These are phyloP conservation scores for Taphrina betulina DNA, from an alignment of 1,139 yeast species.

Conservation along the genomic window DNA sequence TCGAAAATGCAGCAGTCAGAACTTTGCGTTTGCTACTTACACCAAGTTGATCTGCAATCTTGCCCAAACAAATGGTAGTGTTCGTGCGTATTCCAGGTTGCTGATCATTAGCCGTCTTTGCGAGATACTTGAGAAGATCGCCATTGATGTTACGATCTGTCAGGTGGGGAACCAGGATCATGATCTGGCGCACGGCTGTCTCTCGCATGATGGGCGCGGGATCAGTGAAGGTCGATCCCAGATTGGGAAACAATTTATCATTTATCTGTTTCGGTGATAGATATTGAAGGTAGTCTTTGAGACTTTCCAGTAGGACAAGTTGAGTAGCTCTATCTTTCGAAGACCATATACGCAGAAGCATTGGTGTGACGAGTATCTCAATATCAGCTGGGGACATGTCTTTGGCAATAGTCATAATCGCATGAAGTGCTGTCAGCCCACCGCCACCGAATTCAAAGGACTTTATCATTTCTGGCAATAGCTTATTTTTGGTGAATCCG, in stretches of 20 bases:
- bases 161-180: slow-evolving; percentile 62
- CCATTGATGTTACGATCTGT: slow-evolving; percentile 80
- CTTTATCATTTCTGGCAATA: slow-evolving; percentile 67
- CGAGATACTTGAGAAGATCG: slow-evolving; percentile 74
- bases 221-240: slow-evolving; percentile 77
- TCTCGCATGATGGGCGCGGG: slow-evolving; percentile 77
- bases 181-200: slow-evolving; percentile 72
- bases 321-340: slow-evolving; percentile 76
- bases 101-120: slow-evolving; percentile 83
- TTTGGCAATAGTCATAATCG: slow-evolving; percentile 45
- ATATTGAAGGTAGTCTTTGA: slow-evolving; percentile 57
- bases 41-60: slow-evolving; percentile 65
- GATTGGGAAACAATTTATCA: slow-evolving; percentile 63
- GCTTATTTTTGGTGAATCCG: slow-evolving; percentile 60
- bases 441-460: slow-evolving; percentile 44
- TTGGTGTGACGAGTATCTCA: slow-evolving; percentile 57
- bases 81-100: slow-evolving; percentile 82
- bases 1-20: slow-evolving; percentile 79
- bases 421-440: slow-evolving; percentile 36
- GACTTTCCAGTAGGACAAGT: slow-evolving; percentile 61
- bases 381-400: slow-evolving; percentile 49
- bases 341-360: slow-evolving; percentile 61
- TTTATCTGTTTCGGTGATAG: slow-evolving; percentile 59
- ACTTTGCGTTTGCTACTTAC: slow-evolving; percentile 53
- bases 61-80: slow-evolving; percentile 73